These are phyloP conservation scores for Candida stauntonica DNA, from an alignment of 805 yeast species.

Conservation along the genomic window DNA sequence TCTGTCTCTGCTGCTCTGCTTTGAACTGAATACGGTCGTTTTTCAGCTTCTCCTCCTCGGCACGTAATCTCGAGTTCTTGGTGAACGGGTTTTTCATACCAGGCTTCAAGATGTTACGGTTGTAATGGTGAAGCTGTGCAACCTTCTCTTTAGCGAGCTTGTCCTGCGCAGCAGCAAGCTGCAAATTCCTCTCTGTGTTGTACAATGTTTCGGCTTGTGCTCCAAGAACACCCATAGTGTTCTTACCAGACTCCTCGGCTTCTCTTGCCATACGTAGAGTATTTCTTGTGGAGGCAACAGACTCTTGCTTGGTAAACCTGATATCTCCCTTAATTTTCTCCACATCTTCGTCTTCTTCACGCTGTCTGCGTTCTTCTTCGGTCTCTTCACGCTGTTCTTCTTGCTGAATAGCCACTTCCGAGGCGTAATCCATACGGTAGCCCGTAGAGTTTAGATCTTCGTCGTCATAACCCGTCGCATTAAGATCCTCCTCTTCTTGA, in stretches of 20 bases:
- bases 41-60: conserved; percentile 66
- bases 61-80: conserved; percentile 66
- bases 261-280: conserved; percentile 68
- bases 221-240: conserved; percentile 88
- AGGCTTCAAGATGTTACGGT: conserved; percentile 78
- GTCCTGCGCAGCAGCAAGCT: conserved; percentile 77
- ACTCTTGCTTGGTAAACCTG: conserved; percentile 79
- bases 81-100: conserved; percentile 85
- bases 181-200: conserved; percentile 71
- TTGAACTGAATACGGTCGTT: conserved; percentile 60
- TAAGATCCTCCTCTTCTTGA: conserved; percentile 12
- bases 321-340: conserved; percentile 81
- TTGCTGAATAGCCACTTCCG: conserved; percentile 31
- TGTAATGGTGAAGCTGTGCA: conserved; percentile 69
- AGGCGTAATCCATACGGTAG: conserved; percentile 23
- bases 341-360: conserved; percentile 80
- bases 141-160: conserved; percentile 80
- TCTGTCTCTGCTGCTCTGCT: conserved; percentile 53
- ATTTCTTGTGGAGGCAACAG: conserved; percentile 80
- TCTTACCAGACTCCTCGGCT: conserved; percentile 70
- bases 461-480: conserved; percentile 19
- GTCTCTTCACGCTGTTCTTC: conserved; percentile 22
- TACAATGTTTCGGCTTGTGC: conserved; percentile 86
- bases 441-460: conserved; percentile 29
- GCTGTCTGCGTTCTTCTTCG: conserved; percentile 32